Conservation (phyloP, 2,329 filamentous ascomycete genomes). For the Zasmidium cellare region DNA sequence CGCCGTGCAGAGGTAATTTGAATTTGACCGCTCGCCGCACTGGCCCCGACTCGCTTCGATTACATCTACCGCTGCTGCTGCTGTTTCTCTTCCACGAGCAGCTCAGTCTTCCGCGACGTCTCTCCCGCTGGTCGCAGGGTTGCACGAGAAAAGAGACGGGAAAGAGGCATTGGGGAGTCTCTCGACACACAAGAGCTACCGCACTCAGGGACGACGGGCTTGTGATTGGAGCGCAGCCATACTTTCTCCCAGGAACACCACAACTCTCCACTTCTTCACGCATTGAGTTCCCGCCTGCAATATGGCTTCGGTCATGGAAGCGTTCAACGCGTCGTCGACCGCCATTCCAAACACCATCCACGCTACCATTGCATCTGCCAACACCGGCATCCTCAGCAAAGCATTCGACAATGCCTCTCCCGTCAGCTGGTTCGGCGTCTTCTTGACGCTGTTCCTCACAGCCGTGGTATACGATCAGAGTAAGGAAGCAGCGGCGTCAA, state of each 20-base stretch:
- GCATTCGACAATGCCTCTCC: conserved; percentile 54
- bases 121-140: background rate
- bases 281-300: conserved; percentile 1
- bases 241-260: background rate
- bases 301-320: conserved; percentile 35
- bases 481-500: conserved; percentile 51
- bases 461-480: conserved; percentile 87
- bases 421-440: conserved; percentile 61
- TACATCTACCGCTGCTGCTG: background rate
- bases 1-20: background rate
- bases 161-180: background rate
- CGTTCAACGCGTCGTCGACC: conserved; percentile 34
- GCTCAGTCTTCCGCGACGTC: background rate
- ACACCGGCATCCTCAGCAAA: conserved; percentile 53
- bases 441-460: conserved; percentile 68
- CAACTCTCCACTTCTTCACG: background rate
- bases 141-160: background rate
- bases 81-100: background rate
- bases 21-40: background rate
- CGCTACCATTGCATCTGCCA: conserved; percentile 64
- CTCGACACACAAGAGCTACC: background rate
- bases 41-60: background rate
- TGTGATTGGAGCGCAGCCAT: background rate
- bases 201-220: background rate
- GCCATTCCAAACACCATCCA: conserved; percentile 46